Evolutionary conservation across 2,329 filamentous ascomycete genomes (phyloP).

Genomic region (Colletotrichum siamense): DNA sequence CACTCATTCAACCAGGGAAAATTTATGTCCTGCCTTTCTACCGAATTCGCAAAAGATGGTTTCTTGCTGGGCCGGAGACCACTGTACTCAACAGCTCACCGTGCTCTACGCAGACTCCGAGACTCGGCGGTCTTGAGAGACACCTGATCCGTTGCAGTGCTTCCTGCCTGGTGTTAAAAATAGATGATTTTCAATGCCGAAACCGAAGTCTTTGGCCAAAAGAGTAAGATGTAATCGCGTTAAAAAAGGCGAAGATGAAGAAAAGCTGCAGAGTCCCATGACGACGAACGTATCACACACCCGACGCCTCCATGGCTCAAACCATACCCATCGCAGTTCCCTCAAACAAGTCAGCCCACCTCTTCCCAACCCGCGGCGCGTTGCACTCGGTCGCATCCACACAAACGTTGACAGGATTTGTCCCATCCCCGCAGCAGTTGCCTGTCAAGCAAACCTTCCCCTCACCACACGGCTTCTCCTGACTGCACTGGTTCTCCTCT

Average conservation of each 20-base stretch:
- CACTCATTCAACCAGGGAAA: too few species aligned
- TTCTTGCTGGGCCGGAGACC: too few species aligned
- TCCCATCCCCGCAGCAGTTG: constrained; percentile 15
- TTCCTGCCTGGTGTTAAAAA: neutral
- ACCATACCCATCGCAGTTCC: neutral
- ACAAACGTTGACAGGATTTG: neutral
- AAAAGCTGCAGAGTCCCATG: neutral
- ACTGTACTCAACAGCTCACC: too few species aligned
- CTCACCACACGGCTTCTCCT: neutral
- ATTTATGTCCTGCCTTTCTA: too few species aligned
- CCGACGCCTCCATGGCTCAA: neutral
- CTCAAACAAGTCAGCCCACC: neutral
- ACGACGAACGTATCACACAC: neutral
- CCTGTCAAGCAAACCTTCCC: constrained; percentile 8
- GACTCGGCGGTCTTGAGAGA: too few species aligned
- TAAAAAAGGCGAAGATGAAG: rapidly evolving
- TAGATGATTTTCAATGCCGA: neutral
- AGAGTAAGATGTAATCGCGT: rapidly evolving
- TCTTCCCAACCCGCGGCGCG: neutral
- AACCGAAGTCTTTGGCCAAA: neutral
- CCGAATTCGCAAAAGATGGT: too few species aligned
- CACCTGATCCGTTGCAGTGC: neutral
- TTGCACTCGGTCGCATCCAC: constrained; percentile 23
- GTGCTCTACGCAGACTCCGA: too few species aligned
- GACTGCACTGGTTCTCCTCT: neutral